Base-by-base conservation (phyloP, 192 early-diverging fungal species). In the Coemansia sp. region DNA sequence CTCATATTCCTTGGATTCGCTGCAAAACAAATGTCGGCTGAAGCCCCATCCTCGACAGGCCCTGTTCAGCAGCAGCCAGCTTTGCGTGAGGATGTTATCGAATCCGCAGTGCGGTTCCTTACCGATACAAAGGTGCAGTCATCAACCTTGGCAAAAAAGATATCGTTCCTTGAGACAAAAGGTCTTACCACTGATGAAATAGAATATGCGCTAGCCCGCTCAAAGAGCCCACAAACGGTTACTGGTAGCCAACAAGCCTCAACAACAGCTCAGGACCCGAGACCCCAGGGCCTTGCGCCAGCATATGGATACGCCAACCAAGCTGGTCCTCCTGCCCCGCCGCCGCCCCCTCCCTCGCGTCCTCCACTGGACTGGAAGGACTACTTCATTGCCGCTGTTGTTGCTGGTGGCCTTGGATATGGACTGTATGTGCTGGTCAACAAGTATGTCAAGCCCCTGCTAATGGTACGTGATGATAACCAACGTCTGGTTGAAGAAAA, bases 161-260 rank as follows among this genome's bases (percentile, higher is more conserved):
- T 96, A 29, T 87, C 96, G n/a, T 99, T 99, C 77, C 85, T 99
- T 25, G 94, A 98, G 68, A 89, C 89, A 43, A 99, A 99, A 82
- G 97, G 97, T 0, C 77, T 99, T 62, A 92, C 91, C 26, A 80
- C 87, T 15, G 89, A 87, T 20, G 97, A 99, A 79, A 97, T 99
- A 63, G 91, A 98, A 56, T 89, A 86, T 45, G 97, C 95, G 8
- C 80, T 93, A 69, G 77, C 82, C n/a, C 79, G 87, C 30, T 85
- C 84, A 25, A 88, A 72, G 40, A 12, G 69, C 81, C 62, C 71
- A 63, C 34, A 74, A 55, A 48, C 62, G n/a, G 29, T 4, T 53
- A 9, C 25, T 23, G 23, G 13, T 8, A 28, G 29, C 26, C 51
- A 28, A 26, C 51, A 28, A 26, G 18, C 13, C 5, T 28, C 20